Evolutionary conservation across 2,329 filamentous ascomycete species (phyloP).

Genomic region (Trichoderma sp.): DNA sequence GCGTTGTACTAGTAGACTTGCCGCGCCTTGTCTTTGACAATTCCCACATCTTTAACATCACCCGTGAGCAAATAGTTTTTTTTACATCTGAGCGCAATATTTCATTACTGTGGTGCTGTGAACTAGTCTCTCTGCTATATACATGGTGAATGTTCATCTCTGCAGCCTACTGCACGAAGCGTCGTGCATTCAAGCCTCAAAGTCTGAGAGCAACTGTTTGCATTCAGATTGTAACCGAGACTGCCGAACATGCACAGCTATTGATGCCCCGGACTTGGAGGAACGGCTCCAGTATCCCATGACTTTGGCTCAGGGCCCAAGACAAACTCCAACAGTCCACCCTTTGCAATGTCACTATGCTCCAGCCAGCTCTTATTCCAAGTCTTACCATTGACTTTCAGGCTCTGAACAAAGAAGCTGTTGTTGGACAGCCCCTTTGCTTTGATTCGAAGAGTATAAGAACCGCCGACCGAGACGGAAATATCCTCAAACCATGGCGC

Average conservation of each 20-base stretch:
- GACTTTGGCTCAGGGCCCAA: conserved; percentile 37
- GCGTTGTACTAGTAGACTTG: not conserved
- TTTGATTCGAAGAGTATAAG: conserved; percentile 38
- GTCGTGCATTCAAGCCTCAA: not conserved
- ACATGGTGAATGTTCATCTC: not conserved
- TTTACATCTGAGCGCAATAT: not conserved
- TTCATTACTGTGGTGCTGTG: not conserved
- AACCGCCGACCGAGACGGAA: conserved; percentile 49
- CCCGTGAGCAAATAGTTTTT: not conserved
- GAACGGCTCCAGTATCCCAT: conserved; percentile 50
- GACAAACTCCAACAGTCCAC: conserved; percentile 47
- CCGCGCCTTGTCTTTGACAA: not conserved
- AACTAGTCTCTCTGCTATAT: not conserved
- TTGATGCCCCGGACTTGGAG: conserved; percentile 47
- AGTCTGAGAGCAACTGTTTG: too few species aligned
- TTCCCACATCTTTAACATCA: not conserved
- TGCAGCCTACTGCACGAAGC: not conserved
- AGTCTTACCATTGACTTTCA: conserved; percentile 52
- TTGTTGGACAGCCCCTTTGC: conserved; percentile 45
- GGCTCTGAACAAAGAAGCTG: conserved; percentile 52
- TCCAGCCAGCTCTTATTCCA: conserved; percentile 59
- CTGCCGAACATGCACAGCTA: not conserved
- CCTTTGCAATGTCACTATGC: conserved; percentile 50
- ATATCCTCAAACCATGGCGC: conserved; percentile 51
- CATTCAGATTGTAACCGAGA: not conserved